These are phyloP conservation scores for Cordyceps tenuipes DNA, from an alignment of 2,329 filamentous ascomycete genomes.

Conservation along the genomic window DNA sequence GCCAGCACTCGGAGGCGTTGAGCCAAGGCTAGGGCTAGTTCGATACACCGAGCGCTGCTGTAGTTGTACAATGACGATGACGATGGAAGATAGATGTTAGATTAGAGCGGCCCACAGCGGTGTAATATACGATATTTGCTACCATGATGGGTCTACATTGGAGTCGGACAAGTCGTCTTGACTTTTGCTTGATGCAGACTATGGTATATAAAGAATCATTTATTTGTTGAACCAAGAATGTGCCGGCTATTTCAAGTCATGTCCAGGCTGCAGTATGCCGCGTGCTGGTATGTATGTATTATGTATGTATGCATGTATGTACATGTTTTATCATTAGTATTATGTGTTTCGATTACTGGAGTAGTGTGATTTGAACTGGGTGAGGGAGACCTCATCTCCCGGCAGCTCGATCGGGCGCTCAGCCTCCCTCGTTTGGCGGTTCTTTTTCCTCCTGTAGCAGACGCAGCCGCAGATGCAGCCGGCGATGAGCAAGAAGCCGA, in stretches of 20 bases:
- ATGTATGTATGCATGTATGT: neutral
- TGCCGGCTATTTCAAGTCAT: too few species aligned
- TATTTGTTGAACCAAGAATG: neutral
- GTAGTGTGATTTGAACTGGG: neutral
- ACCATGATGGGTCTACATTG: neutral
- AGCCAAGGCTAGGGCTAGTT: neutral
- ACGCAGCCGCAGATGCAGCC: constrained; percentile 1
- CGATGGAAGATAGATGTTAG: constrained; percentile 9
- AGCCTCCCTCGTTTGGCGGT: neutral
- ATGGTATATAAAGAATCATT: neutral
- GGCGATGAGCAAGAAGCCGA: neutral
- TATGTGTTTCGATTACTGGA: neutral
- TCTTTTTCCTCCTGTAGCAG: constrained; percentile 2
- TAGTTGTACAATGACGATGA: constrained; percentile 8
- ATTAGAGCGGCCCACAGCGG: constrained; percentile 8
- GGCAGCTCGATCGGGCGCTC: neutral
- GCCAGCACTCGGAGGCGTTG: neutral
- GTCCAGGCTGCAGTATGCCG: too few species aligned
- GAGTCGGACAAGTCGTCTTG: too few species aligned
- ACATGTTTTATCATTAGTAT: neutral
- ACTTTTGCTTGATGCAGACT: neutral
- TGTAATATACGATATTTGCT: constrained; percentile 11
- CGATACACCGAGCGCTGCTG: neutral
- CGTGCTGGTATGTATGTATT: neutral
- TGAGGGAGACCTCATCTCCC: neutral